These are phyloP conservation scores for Kurtzmaniella cleridarum DNA, from an alignment of 805 yeast genomes.

Conservation along the genomic window DNA sequence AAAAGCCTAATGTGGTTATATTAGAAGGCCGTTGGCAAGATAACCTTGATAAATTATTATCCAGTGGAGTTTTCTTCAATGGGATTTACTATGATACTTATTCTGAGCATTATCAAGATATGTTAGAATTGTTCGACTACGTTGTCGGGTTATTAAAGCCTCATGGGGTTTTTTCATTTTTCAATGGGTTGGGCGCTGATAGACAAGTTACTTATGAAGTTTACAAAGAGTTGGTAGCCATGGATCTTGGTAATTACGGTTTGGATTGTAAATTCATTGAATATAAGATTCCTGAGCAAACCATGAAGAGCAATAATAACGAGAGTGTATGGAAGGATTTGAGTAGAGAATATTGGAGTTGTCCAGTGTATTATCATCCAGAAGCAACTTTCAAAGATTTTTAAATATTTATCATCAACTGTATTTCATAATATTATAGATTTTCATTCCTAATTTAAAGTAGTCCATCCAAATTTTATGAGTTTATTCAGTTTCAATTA, in stretches of 20 bases:
- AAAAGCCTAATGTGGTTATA: slow-evolving; percentile 62
- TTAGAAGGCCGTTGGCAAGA: slow-evolving; percentile 95
- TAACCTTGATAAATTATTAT: slow-evolving; percentile 58
- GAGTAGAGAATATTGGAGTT: slow-evolving; percentile 61
- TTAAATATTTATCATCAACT: not conserved
- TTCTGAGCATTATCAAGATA: slow-evolving; percentile 85
- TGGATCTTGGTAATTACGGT: slow-evolving; percentile 79
- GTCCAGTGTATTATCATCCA: slow-evolving; percentile 65
- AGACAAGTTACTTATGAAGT: slow-evolving; percentile 52
- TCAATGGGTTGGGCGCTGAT: slow-evolving; percentile 67
- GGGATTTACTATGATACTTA: slow-evolving; percentile 94
- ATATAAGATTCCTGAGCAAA: slow-evolving; percentile 40
- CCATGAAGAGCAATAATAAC: slow-evolving; percentile 22
- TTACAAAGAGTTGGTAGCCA: slow-evolving; percentile 72
- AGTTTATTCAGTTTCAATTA: too few species aligned
- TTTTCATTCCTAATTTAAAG: too few species aligned
- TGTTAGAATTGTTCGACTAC: slow-evolving; percentile 77
- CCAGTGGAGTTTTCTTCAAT: slow-evolving; percentile 63
- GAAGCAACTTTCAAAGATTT: slow-evolving; percentile 43
- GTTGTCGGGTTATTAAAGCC: slow-evolving; percentile 80
- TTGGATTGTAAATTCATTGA: slow-evolving; percentile 53
- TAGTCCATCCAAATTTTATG: too few species aligned
- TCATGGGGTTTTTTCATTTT: slow-evolving; percentile 80
- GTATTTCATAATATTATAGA: too few species aligned
- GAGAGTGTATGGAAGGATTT: slow-evolving; percentile 58